Percentiles rank a stretch among this genome's conserved stretches.
Evolutionary conservation across 2,329 filamentous ascomycete species (phyloP).

Genomic region (Clonostachys sp.): DNA sequence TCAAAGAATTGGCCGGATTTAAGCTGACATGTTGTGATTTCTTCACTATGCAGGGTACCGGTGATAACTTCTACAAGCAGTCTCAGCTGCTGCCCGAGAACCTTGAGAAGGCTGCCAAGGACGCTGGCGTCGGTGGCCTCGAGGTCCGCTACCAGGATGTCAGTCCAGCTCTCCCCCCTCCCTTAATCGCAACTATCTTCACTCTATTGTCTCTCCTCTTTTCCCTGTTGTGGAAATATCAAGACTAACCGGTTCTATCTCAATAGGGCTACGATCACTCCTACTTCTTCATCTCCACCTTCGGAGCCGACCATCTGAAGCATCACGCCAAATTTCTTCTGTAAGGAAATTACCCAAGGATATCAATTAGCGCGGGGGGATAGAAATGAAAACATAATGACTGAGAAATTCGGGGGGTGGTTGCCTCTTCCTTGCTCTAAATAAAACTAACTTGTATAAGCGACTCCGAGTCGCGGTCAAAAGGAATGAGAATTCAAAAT

Average conservation of each 20-base stretch:
- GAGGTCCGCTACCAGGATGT: conserved; percentile 78
- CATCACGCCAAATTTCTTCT: conserved; percentile 81
- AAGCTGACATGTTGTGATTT: background rate
- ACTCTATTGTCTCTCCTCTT: background rate
- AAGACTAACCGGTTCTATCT: conserved; percentile 1
- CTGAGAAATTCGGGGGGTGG: too few relatives aligned
- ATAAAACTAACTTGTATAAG: too few relatives aligned
- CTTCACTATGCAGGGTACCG: conserved; percentile 64
- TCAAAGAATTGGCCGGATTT: background rate
- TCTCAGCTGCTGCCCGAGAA: conserved; percentile 92
- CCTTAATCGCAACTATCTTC: background rate
- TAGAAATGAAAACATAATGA: too few relatives aligned
- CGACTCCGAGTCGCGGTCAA: too few relatives aligned
- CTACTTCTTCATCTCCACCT: conserved; percentile 93
- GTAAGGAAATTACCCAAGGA: conserved; percentile 17
- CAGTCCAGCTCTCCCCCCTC: conserved; percentile 17
- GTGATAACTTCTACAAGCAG: conserved; percentile 95
- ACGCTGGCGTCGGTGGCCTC: conserved; percentile 68
- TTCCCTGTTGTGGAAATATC: background rate
- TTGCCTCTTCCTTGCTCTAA: too few relatives aligned
- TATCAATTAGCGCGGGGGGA: too few relatives aligned
- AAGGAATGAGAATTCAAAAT: too few relatives aligned
- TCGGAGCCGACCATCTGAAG: conserved; percentile 84
- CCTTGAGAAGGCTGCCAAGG: conserved; percentile 73
- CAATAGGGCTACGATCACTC: conserved; percentile 85